Percentiles rank a stretch among this genome's conserved stretches.
Conservation (phyloP, 2,329 filamentous ascomycete genomes). For the Periconia sp. region DNA sequence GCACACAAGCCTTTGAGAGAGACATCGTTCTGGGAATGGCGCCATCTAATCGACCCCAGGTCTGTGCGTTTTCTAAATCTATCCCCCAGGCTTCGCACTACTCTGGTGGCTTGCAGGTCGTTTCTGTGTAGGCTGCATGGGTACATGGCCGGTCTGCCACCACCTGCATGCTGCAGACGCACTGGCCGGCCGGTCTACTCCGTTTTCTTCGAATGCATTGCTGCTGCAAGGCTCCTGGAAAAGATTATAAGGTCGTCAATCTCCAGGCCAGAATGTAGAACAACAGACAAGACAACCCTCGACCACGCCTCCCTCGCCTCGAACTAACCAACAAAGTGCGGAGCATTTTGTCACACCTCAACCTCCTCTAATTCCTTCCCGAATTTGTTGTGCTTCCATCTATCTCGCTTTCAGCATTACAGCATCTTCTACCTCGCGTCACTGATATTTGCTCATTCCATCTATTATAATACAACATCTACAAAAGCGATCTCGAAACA, state of each 20-base stretch:
- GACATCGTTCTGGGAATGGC: conserved; percentile 23
- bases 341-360: conserved; percentile 6
- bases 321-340: background rate
- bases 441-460: background rate
- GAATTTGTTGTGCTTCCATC: background rate
- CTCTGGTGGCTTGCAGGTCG: conserved; percentile 29
- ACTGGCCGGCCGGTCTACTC: conserved; percentile 25
- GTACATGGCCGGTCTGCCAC: background rate
- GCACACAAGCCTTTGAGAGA: conserved; percentile 28
- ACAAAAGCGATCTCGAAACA: background rate
- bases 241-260: conserved; percentile 24
- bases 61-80: conserved; percentile 29
- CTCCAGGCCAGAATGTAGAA: conserved; percentile 5
- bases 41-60: conserved; percentile 18
- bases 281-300: conserved; percentile 5
- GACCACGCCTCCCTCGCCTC: background rate
- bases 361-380: conserved; percentile 1
- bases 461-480: background rate
- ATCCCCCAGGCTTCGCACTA: conserved; percentile 30
- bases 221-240: conserved; percentile 10
- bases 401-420: background rate
- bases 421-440: background rate
- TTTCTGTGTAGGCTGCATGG: conserved; percentile 21
- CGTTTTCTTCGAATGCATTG: conserved; percentile 29
- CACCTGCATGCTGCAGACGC: conserved; percentile 30